phyloP scores from a whole-genome alignment of 768 basidiomycete genomes.

The Lactarius trivialis region DNA sequence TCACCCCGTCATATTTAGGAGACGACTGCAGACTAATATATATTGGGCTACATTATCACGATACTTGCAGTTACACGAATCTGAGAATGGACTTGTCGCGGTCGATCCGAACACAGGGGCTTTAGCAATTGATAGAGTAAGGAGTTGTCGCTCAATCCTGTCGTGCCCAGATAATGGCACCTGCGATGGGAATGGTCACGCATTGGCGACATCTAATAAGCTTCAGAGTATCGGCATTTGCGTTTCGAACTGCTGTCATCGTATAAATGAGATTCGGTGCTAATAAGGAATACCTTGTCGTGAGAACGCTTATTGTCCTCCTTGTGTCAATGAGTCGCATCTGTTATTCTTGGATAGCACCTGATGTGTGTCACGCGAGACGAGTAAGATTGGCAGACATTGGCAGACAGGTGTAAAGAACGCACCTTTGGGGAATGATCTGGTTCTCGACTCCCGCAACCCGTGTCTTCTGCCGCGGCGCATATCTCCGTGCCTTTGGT shows the following conservation, averaged over 20 bases:
- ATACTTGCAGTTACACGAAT: too few relatives aligned
- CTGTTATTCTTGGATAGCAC: slow-evolving; percentile 98
- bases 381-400: not conserved
- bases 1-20: too few relatives aligned
- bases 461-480: slow-evolving; percentile 93
- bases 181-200: slow-evolving; percentile 98
- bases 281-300: slow-evolving; percentile 56
- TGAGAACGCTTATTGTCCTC: slow-evolving; percentile 95
- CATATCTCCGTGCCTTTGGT: slow-evolving; percentile 98
- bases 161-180: slow-evolving; percentile 96
- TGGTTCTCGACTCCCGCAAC: slow-evolving; percentile 98
- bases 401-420: too few relatives aligned
- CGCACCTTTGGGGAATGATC: slow-evolving; percentile 95
- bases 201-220: slow-evolving; percentile 98
- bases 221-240: slow-evolving; percentile 93
- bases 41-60: too few relatives aligned
- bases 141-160: slow-evolving; percentile 96
- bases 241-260: slow-evolving; percentile 68
- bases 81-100: too few relatives aligned
- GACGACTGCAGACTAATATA: too few relatives aligned
- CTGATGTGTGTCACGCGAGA: slow-evolving; percentile 30
- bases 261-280: not conserved
- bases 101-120: slow-evolving; percentile 58
- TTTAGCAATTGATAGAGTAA: slow-evolving; percentile 35
- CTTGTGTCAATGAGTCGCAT: slow-evolving; percentile 98